Evolutionary conservation across 2,329 filamentous ascomycete species (phyloP), one percentile per base, ranked within the genome.

Genomic region (Colletotrichum agaves): DNA sequence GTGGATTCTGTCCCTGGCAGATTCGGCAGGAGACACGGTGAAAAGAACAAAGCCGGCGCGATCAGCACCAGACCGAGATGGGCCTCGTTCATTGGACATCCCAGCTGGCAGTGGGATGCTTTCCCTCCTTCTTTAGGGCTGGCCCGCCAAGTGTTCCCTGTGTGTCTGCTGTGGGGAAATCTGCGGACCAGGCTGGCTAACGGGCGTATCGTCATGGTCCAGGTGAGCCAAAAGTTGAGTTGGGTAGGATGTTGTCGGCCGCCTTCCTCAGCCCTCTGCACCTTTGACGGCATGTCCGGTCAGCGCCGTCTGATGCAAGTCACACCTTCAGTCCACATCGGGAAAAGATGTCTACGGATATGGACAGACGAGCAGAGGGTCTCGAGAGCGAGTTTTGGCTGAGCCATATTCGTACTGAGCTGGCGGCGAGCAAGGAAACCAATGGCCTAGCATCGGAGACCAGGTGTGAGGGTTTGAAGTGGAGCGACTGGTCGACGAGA

Each of bases 281-380:
- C 39, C 47, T 53, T 52, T 37, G 27, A 23, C 56, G 62, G 62
- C 53, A 41, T 56, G 58, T 33, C 58, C 57, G 63, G 63, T 49
- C 41, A 66, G 57, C 63, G 57, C 41, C 33, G 63, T 50, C 49
- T 33, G 63, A 58, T 53, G 37, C 61, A 63, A 23, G 39, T 23
- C 60, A 67, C 43, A 53, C 46, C 44, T 47, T 50, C 46, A 27
- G 10, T 15, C 64, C 52, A 15, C 5, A 21, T 64, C 19, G 46
- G 64, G 60, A 52, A 44, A 60, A 33, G 35, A 10, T 49, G 58
- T 52, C 35, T 11, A n/a, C 37, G 41, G 13, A 33, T 15, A 52
- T 11, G 12, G 23, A 31, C 17, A 3, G 35, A 27, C 13, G 27
- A 27, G 27, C 27, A 27, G 27, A 19, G 37, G 21, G 46, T 41